Evolutionary conservation across 164 flowering plant genomes (phyloP).

Genomic region (Vitis rotundifolia): DNA sequence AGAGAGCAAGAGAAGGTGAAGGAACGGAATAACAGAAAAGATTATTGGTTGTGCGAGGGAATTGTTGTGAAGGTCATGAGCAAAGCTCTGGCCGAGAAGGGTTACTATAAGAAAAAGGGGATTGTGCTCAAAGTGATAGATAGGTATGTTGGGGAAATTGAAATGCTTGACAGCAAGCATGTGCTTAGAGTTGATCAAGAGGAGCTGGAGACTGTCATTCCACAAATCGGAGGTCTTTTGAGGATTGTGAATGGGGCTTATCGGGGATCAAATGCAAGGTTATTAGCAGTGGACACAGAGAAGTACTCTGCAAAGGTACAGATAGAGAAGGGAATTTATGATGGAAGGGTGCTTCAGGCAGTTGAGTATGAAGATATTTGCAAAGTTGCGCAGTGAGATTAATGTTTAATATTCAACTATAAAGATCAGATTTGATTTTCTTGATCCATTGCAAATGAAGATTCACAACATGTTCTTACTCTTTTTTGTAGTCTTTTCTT

Average conservation of each 20-base stretch:
- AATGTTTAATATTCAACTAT: no score
- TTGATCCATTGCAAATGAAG: no score
- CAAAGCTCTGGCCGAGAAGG: constrained; percentile 66
- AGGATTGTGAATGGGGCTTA: constrained; percentile 92
- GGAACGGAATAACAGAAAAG: constrained; percentile 73
- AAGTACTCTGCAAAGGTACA: constrained; percentile 76
- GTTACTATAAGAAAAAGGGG: constrained; percentile 89
- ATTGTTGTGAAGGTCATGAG: constrained; percentile 92
- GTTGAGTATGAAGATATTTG: constrained; percentile 89
- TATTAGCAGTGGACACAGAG: constrained; percentile 62
- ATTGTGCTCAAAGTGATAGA: constrained; percentile 71
- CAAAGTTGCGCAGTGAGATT: constrained; percentile 43
- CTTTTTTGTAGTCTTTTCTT: no score
- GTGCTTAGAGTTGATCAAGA: constrained; percentile 82
- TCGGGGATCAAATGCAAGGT: constrained; percentile 74
- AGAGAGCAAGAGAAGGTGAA: constrained; percentile 79
- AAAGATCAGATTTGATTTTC: no score
- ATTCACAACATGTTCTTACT: no score
- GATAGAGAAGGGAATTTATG: constrained; percentile 85
- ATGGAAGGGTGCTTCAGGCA: constrained; percentile 73
- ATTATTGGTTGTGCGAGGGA: constrained; percentile 86
- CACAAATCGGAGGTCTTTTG: constrained; percentile 79
- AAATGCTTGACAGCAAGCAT: constrained; percentile 79
- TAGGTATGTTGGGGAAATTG: constrained; percentile 82
- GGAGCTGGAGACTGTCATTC: constrained; percentile 92